Base-by-base conservation (phyloP, 2,329 filamentous ascomycete genomes). In the Leptographium flavum region DNA sequence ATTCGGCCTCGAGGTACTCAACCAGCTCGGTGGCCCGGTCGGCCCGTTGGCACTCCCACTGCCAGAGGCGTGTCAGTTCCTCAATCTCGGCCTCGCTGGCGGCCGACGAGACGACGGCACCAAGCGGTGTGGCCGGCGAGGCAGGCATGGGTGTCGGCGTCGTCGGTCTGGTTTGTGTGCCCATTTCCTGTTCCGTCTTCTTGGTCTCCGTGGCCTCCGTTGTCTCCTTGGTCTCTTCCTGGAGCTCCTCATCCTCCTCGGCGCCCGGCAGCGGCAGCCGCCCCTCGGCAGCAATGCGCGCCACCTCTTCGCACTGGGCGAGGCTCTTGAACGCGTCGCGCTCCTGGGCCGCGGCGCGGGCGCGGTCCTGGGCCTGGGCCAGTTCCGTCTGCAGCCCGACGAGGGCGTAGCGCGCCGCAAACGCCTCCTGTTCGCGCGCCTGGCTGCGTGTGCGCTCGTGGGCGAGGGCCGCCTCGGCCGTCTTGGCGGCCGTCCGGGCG, bases 1-100 rank as follows among this genome's bases (percentile, higher is more conserved):
- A 87, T 58, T 90, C 83, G 45, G 82, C 73, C 56, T 84, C 76
- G 57, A 88, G 67, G 60, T 86, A 88, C 28, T 87, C 81, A 40
- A 87, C 69, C 56, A 83, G 75, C 49, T 87, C 83, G 50, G 81
- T 69, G 0, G 83, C 81, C 8, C 81, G 73, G 50, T 82, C 71
- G 10, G 82, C 79, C 45, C 80, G 69, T 56, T 75, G 72, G 63
- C 73, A 65, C 60, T 63, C 74, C 71, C 73, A 78, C 46, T 70
- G 64, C 56, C 73, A 66, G 45, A 73, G 62, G 6, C 63, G 63
- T 1, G 63, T 65, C 35, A 78, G 61, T 53, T 77, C 71, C 38
- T 78, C 73, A 30, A 78, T 70, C 53, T 78, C 74, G n/a, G 67
- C 63, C 52, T 77, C 73, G 50, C 66, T 74, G 50, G 68, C 63